These are phyloP conservation scores for Botrytis aclada DNA, from an alignment of 2,329 filamentous ascomycete genomes.

Conservation along the genomic window DNA sequence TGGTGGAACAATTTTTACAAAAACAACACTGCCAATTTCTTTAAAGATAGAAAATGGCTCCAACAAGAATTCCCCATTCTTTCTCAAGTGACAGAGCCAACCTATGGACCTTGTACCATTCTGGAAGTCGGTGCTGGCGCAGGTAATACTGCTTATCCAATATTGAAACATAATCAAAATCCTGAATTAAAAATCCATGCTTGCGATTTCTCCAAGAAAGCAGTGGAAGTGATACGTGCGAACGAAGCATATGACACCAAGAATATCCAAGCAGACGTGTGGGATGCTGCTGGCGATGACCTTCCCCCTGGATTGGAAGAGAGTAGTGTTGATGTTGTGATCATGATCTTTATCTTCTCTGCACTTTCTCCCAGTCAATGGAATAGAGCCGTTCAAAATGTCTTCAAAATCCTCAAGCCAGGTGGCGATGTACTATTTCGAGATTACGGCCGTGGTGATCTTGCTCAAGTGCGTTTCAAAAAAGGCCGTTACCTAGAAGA, in stretches of 20 bases:
- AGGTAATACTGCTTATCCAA: slow-evolving; percentile 93
- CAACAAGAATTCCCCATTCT: slow-evolving; percentile 92
- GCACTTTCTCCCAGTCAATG: slow-evolving; percentile 84
- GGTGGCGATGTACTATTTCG: slow-evolving; percentile 93
- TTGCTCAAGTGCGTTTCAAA: slow-evolving; percentile 95
- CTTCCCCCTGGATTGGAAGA: slow-evolving; percentile 75
- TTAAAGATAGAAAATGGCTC: slow-evolving; percentile 98
- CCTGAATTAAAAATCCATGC: slow-evolving; percentile 79
- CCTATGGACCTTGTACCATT: slow-evolving; percentile 66
- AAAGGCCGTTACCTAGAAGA: slow-evolving; percentile 92
- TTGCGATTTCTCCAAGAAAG: slow-evolving; percentile 93
- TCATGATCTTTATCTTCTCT: slow-evolving; percentile 97
- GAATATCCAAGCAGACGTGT: slow-evolving; percentile 84
- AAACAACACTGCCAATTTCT: slow-evolving; percentile 96
- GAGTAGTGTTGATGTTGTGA: slow-evolving; percentile 82
- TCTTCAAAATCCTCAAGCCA: slow-evolving; percentile 79
- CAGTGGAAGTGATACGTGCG: slow-evolving; percentile 85
- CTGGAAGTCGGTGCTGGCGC: slow-evolving; percentile 94
- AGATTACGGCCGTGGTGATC: slow-evolving; percentile 92
- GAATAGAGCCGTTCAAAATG: slow-evolving; percentile 75
- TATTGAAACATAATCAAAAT: slow-evolving; percentile 82
- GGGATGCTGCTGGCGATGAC: slow-evolving; percentile 75
- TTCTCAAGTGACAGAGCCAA: slow-evolving; percentile 67
- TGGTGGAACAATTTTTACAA: slow-evolving; percentile 99
- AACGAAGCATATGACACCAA: slow-evolving; percentile 72